A percentile compares a stretch with the other conserved stretches of the same genome.
Conservation (phyloP, 2,329 filamentous ascomycete species). For the Pseudocercospora fuligena region DNA sequence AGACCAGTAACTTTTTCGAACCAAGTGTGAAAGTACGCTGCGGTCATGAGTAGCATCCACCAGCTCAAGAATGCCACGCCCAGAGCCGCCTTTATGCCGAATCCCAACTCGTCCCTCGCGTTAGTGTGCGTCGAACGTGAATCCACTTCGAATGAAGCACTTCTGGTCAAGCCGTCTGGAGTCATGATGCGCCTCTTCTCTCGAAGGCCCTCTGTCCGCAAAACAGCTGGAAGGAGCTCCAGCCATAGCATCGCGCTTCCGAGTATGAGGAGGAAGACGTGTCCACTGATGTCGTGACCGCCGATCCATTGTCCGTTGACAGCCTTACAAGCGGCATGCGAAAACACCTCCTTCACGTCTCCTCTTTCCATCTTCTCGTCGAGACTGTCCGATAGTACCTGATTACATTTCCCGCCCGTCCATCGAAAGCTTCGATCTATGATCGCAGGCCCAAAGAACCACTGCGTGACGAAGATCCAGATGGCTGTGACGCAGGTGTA, state of each 20-base stretch:
- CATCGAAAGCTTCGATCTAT: conserved; percentile 89
- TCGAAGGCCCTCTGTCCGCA: conserved; percentile 51
- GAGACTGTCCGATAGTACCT: conserved; percentile 52
- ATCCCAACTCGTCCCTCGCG: conserved; percentile 36
- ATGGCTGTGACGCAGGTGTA: conserved; percentile 74
- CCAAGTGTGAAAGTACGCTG: conserved; percentile 98
- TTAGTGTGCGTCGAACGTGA: conserved; percentile 46
- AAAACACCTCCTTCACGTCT: conserved; percentile 61
- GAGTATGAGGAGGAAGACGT: conserved; percentile 89
- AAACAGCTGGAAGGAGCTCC: conserved; percentile 71
- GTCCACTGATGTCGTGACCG: conserved; percentile 95
- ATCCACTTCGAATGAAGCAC: conserved; percentile 49
- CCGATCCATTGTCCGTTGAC: conserved; percentile 84
- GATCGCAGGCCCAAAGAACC: conserved; percentile 90
- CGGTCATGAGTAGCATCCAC: conserved; percentile 99
- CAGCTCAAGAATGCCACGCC: conserved; percentile 71
- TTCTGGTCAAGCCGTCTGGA: conserved; percentile 65
- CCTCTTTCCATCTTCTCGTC: conserved; percentile 48
- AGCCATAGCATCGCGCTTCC: conserved; percentile 81
- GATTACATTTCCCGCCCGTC: conserved; percentile 82
- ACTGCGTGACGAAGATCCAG: conserved; percentile 91
- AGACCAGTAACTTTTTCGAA: conserved; percentile 77
- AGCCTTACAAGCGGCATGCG: conserved; percentile 79
- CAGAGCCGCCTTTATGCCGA: conserved; percentile 60
- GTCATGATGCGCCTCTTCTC: conserved; percentile 72